Evolutionary conservation across 306 rosid genomes (phyloP), one percentile per base, ranked within the genome.

Genomic region (Crotalaria pallida): DNA sequence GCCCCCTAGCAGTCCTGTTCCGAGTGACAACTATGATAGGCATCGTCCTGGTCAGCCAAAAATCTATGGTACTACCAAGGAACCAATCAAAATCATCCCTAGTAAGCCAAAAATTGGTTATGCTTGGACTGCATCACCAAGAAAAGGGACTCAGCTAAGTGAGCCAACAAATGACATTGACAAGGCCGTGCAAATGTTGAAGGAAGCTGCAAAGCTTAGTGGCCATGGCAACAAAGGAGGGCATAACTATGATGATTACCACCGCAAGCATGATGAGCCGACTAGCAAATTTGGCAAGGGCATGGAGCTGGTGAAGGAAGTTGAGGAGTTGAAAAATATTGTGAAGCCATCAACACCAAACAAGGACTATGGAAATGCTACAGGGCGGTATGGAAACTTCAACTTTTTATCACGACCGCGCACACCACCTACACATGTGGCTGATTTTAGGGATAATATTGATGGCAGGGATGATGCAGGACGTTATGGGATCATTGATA

Each of bases 121-220:
- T 19, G n/a, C n/a, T 15, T 67, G 82, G 80, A 12, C 47, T 65
- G 5, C 26, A 7, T 47, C 60, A 4, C 75, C 81, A 1, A 69
- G 64, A 72, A 77, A 43, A 12, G 86, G 79, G 50, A 62, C 58
- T 15, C 79, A 13, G 3, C 69, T 87, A 13, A 79, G 79, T 24
- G 21, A 19, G 53, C 78, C 96, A 4, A 87, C 70, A 23, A 50
- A 52, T 61, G 84, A 89, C 24, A 76, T 82, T 4, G 68, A 29
- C 0, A 67, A 64, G 50, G 83, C 80, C 18, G 0, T 78, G 2
- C 64, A 67, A 10, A 17, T 69, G 53, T 50, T 82, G 80, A 78
- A 24, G 83, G 74, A 4, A 41, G 86, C 65, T 3, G 78, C 51
- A 69, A 64, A 22, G 38, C 17, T 7, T 40, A 24, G 58, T 27